phyloP scores from a whole-genome alignment of 2,329 filamentous ascomycete genomes.

The Biscogniauxia marginata region DNA sequence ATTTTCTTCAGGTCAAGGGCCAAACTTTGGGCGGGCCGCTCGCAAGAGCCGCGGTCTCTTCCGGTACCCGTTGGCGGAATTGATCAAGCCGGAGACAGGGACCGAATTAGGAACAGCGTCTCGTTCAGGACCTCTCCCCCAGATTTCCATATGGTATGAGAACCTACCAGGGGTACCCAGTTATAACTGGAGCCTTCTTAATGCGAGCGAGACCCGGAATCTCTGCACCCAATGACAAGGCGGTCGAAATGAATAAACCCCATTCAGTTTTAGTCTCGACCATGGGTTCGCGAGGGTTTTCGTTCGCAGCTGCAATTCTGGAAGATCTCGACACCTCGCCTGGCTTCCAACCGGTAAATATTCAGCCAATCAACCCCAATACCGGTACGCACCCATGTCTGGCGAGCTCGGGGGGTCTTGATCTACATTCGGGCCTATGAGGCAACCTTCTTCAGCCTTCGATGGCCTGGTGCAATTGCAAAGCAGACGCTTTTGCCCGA shows the following conservation, averaged over 20 bases:
- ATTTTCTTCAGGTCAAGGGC: slow-evolving; percentile 8
- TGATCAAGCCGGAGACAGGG: slow-evolving; percentile 28
- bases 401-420: slow-evolving; percentile 13
- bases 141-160: slow-evolving; percentile 27
- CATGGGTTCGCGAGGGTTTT: slow-evolving; percentile 13
- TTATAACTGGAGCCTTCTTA: slow-evolving; percentile 11
- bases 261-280: slow-evolving; percentile 15
- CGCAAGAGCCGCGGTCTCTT: slow-evolving; percentile 19
- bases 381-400: slow-evolving; percentile 16
- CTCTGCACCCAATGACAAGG: slow-evolving; percentile 14
- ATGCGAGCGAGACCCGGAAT: slow-evolving; percentile 16
- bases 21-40: slow-evolving; percentile 19
- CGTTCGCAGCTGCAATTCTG: slow-evolving; percentile 22
- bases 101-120: slow-evolving; percentile 25
- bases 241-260: slow-evolving; percentile 14
- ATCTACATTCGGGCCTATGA: slow-evolving; percentile 30
- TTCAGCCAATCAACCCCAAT: slow-evolving; percentile 23
- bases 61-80: slow-evolving; percentile 25
- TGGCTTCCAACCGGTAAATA: slow-evolving; percentile 22
- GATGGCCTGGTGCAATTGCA: not conserved
- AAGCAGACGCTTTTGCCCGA: not conserved
- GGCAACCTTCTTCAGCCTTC: slow-evolving; percentile 10
- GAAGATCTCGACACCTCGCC: slow-evolving; percentile 26
- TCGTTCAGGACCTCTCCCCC: slow-evolving; percentile 22
- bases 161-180: slow-evolving; percentile 10